Conservation (phyloP, 371 early-diverging fungal genomes). For the Quaeritorhiza haematococci region DNA sequence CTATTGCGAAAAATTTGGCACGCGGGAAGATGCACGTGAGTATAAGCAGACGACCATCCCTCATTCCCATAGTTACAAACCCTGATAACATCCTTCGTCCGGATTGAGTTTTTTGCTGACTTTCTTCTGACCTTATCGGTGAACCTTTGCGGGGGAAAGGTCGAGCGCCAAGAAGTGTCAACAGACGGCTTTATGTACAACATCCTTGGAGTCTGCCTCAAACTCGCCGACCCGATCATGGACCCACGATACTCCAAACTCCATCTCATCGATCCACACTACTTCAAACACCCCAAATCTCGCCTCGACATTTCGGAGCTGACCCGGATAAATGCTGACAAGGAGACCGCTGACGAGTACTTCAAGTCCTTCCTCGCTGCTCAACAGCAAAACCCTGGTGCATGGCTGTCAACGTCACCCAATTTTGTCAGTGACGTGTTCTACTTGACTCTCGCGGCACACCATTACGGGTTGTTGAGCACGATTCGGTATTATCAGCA, state of each 20-base stretch:
- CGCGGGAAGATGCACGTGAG: slow-evolving; percentile 74
- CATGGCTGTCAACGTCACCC: slow-evolving; percentile 28
- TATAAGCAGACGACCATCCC: too few relatives aligned
- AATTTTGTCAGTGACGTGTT: slow-evolving; percentile 90
- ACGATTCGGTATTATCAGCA: slow-evolving; percentile 62
- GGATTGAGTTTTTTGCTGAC: background rate
- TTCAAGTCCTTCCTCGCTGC: slow-evolving; percentile 15
- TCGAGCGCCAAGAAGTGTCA: slow-evolving; percentile 69
- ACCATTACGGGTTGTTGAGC: slow-evolving; percentile 78
- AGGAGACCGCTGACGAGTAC: slow-evolving; percentile 64
- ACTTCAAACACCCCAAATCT: slow-evolving; percentile 36
- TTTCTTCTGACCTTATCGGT: background rate
- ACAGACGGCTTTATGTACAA: slow-evolving; percentile 87
- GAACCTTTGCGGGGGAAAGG: slow-evolving; percentile 26
- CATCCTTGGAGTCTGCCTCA: slow-evolving; percentile 58
- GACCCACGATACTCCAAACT: slow-evolving; percentile 67
- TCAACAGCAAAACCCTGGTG: slow-evolving; percentile 1
- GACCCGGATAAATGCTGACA: slow-evolving; percentile 75
- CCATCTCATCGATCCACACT: slow-evolving; percentile 67
- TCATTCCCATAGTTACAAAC: background rate
- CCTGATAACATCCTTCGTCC: background rate
- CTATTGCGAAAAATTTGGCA: slow-evolving; percentile 62
- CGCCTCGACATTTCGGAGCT: slow-evolving; percentile 58
- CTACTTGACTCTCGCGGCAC: slow-evolving; percentile 65
- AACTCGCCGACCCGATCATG: slow-evolving; percentile 80